A percentile compares a stretch with the other conserved stretches of the same genome.
These are phyloP conservation scores for Nemania sp. DNA, from an alignment of 2,329 filamentous ascomycete genomes.

Conservation along the genomic window DNA sequence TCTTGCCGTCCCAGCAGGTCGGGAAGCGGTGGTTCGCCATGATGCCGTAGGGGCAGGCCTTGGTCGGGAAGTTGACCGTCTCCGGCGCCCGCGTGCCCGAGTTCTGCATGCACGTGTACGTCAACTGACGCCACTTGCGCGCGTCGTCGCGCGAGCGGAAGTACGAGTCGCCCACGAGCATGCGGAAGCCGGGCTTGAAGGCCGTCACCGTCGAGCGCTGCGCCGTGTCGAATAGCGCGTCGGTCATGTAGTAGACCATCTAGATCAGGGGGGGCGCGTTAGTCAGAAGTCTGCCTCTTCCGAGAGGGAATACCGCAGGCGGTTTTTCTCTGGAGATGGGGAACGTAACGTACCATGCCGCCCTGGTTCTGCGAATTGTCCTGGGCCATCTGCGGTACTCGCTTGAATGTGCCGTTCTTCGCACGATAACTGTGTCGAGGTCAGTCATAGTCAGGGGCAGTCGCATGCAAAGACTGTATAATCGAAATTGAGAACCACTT, in stretches of 20 bases:
- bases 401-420: slow-evolving; percentile 48
- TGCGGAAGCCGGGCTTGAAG: slow-evolving; percentile 54
- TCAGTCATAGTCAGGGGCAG: not conserved
- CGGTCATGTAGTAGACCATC: slow-evolving; percentile 53
- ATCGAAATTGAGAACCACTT: too few species aligned
- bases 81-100: slow-evolving; percentile 46
- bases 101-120: slow-evolving; percentile 47
- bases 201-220: slow-evolving; percentile 47
- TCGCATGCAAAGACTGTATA: too few species aligned
- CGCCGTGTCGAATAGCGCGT: slow-evolving; percentile 45
- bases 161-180: slow-evolving; percentile 50
- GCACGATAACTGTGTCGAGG: slow-evolving; percentile 40
- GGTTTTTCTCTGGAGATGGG: too few species aligned
- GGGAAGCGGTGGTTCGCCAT: slow-evolving; percentile 48
- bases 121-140: slow-evolving; percentile 46
- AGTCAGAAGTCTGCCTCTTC: too few species aligned
- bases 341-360: slow-evolving; percentile 43
- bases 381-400: slow-evolving; percentile 46
- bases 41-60: slow-evolving; percentile 48
- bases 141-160: slow-evolving; percentile 42
- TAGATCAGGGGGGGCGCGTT: slow-evolving; percentile 24
- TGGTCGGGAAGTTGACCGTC: slow-evolving; percentile 45
- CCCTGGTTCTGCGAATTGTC: slow-evolving; percentile 48
- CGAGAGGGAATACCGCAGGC: not conserved
- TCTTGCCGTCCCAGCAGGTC: slow-evolving; percentile 43